A percentile compares a stretch with the other conserved stretches of the same genome.
Evolutionary conservation across 306 rosid genomes (phyloP).

Genomic region (Ziziphus jujuba): DNA sequence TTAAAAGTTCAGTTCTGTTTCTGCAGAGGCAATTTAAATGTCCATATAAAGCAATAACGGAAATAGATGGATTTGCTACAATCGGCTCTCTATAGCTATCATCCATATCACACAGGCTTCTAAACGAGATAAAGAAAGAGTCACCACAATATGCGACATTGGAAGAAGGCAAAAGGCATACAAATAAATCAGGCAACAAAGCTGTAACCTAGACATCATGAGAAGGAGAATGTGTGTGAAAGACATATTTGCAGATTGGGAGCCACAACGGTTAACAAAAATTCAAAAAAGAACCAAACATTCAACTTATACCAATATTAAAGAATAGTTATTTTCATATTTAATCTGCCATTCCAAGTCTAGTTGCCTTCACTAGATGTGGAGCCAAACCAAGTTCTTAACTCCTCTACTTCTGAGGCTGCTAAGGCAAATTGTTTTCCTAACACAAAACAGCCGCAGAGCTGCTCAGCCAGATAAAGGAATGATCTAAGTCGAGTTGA

Average conservation of each 20-base stretch:
- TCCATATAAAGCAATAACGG: neutral
- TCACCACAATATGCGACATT: neutral
- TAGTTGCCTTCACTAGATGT: neutral
- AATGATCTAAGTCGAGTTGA: too few relatives aligned
- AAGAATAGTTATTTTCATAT: neutral
- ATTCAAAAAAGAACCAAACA: neutral
- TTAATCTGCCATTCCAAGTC: neutral
- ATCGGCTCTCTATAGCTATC: neutral
- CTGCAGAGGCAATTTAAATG: too few relatives aligned
- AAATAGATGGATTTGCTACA: neutral
- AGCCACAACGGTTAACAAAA: neutral
- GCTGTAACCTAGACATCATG: neutral
- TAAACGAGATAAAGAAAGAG: neutral
- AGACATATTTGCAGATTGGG: too few relatives aligned
- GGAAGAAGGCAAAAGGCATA: neutral
- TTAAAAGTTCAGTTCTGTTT: neutral
- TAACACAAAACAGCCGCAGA: neutral
- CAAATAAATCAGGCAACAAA: neutral
- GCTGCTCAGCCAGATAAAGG: too few relatives aligned
- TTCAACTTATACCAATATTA: neutral
- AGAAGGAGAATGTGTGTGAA: neutral
- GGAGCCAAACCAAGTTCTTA: neutral
- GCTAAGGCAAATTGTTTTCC: neutral
- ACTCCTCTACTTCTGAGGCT: too few relatives aligned
- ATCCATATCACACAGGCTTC: neutral